Percentiles rank a stretch among this genome's conserved stretches.
Evolutionary conservation across 2,329 filamentous ascomycete genomes (phyloP).

Genomic region (Fusarium avenaceum): DNA sequence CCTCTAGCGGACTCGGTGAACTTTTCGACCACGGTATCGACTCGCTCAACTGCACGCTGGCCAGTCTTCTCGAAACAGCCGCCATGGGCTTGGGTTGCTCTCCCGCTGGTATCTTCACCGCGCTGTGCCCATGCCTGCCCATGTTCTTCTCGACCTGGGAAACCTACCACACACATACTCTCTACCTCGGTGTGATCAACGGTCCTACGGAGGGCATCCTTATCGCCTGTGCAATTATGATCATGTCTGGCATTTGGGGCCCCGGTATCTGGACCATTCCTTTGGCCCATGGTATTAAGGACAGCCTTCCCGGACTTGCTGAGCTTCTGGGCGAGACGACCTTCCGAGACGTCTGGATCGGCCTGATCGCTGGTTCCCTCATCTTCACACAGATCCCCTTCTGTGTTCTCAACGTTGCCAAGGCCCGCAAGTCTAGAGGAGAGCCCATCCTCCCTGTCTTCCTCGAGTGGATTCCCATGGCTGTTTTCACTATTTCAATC

Average conservation of each 20-base stretch:
- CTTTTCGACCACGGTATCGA: constrained; percentile 99
- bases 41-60: constrained; percentile 95
- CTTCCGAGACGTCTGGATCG: constrained; percentile 91
- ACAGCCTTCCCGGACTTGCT: constrained; percentile 63
- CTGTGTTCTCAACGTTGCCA: constrained; percentile 87
- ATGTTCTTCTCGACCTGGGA: constrained; percentile 99
- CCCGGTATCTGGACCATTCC: constrained; percentile 87
- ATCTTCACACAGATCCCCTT: constrained; percentile 84
- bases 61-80: constrained; percentile 88
- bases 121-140: constrained; percentile 88
- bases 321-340: constrained; percentile 76
- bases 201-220: constrained; percentile 96
- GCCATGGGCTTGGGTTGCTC: constrained; percentile 92
- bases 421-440: constrained; percentile 78
- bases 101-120: constrained; percentile 89
- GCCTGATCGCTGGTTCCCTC: constrained; percentile 74
- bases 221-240: constrained; percentile 88
- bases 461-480: constrained; percentile 93
- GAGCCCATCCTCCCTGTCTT: constrained; percentile 86
- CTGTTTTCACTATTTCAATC: constrained; percentile 81
- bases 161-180: constrained; percentile 97
- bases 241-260: constrained; percentile 87
- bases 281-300: constrained; percentile 77
- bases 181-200: constrained; percentile 97
- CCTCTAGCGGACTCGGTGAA: constrained; percentile 93